phyloP scores from a whole-genome alignment of 2,329 filamentous ascomycete genomes.

The Fusarium sp. region DNA sequence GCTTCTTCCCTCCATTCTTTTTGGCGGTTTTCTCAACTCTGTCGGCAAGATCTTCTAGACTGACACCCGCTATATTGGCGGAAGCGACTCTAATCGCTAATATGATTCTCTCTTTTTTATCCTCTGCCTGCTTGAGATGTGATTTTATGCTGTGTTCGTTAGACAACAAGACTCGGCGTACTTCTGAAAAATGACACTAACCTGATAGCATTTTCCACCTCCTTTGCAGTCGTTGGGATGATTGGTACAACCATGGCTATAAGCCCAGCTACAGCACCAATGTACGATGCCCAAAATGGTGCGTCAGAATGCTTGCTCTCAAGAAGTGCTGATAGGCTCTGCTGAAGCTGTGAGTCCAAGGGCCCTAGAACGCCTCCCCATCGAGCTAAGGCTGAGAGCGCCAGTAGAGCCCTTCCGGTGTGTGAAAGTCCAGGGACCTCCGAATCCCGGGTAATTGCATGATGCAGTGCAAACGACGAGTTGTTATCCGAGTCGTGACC shows the following conservation, averaged over 20 bases:
- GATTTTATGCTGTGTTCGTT: conserved; percentile 45
- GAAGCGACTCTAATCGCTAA: conserved; percentile 49
- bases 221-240: conserved; percentile 49
- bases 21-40: conserved; percentile 49
- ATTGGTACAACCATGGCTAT: conserved; percentile 55
- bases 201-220: conserved; percentile 52
- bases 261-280: conserved; percentile 58
- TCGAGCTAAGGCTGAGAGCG: conserved; percentile 75
- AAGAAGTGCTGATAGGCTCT: conserved; percentile 55
- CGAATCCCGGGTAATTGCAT: conserved; percentile 74
- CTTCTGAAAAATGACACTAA: conserved; percentile 41
- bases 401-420: conserved; percentile 74
- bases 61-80: conserved; percentile 43
- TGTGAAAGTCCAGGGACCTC: conserved; percentile 79
- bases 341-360: conserved; percentile 56
- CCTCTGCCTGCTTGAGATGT: conserved; percentile 41
- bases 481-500: conserved; percentile 63
- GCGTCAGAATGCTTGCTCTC: conserved; percentile 49
- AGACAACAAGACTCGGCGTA: conserved; percentile 7
- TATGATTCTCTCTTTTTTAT: conserved; percentile 50
- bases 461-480: conserved; percentile 76
- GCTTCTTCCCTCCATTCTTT: conserved; percentile 44
- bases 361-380: conserved; percentile 72
- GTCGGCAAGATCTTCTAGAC: conserved; percentile 47
- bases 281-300: conserved; percentile 63